A percentile compares a stretch with the other conserved stretches of the same genome.
phyloP scores from a whole-genome alignment of 2,329 filamentous ascomycete species.

The Colletotrichum sidae region DNA sequence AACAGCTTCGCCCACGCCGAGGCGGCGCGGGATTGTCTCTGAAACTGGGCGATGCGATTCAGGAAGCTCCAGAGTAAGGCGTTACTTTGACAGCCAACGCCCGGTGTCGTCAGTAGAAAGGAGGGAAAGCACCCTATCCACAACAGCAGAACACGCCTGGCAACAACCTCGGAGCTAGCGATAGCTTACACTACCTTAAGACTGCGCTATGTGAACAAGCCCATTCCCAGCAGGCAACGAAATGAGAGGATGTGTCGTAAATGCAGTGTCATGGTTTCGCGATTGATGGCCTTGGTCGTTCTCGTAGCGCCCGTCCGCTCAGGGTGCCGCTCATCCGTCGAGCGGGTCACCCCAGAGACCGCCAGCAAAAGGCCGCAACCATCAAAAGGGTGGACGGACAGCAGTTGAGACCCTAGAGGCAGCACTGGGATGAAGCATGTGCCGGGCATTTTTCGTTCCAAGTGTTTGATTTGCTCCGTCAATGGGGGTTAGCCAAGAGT shows the following conservation, averaged over 20 bases:
- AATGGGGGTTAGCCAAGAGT: no score
- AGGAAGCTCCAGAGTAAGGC: neutral
- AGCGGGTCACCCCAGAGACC: constrained; percentile 14
- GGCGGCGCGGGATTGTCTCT: neutral
- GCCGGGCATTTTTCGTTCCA: constrained; percentile 11
- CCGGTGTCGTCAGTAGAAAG: constrained; percentile 7
- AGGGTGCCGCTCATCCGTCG: constrained; percentile 11
- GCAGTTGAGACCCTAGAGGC: no score
- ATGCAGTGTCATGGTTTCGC: constrained; percentile 13
- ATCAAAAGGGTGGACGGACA: constrained; percentile 3
- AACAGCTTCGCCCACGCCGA: neutral
- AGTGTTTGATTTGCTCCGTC: neutral
- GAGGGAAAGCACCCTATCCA: neutral
- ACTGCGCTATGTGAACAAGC: neutral
- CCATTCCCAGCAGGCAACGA: constrained; percentile 8
- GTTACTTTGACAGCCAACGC: constrained; percentile 5
- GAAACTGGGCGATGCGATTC: neutral
- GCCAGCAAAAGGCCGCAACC: neutral
- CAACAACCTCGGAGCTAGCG: no score
- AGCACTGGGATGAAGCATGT: constrained; percentile 4
- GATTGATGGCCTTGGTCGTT: neutral
- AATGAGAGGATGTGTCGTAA: constrained; percentile 32
- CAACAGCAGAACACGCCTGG: no score
- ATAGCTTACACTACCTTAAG: neutral
- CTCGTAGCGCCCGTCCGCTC: constrained; percentile 14